Base-by-base conservation (phyloP, 352 stramenopile species). In the Phytophthora pluvialis region DNA sequence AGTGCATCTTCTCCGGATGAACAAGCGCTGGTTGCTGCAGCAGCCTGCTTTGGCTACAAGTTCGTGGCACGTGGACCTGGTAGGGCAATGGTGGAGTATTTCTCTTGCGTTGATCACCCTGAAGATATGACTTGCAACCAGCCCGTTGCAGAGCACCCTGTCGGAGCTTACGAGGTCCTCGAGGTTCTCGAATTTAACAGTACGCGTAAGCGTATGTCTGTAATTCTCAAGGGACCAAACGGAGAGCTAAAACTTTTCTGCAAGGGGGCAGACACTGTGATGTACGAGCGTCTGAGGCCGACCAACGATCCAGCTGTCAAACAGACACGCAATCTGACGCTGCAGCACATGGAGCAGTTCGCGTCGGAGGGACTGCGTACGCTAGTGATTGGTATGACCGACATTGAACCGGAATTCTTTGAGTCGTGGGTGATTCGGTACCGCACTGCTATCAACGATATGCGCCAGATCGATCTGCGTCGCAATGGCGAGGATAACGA, bases 181-280 rank as follows among this genome's bases (percentile, higher is more conserved):
- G 91, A 97, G 51, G 91, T 97, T 13, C 90, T 98, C 10, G 91
- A 97, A 38, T 99, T 98, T 67, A 97, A 98, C 75, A 97, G 88
- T 21, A 98, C 90, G 26, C 87, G 95, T 2, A 99, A 99, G 74
- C 89, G 95, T 31, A 99, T 99, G 95, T 98, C 91, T 4, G 90
- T 98, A 21, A 84, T 99, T 35, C 75, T 95, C 9, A 77, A 81
- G 38, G 72, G 60, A 3, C 84, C 79, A 0, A 50, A 74, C 5
- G 86, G 83, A 3, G 71, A 73, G 25, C 49, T 95, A 13, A 89
- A 91, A 54, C 53, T 95, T 13, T 77, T 96, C n/a, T 93, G 88
- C 57, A 96, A 95, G 45, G 91, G 91, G 25, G 89, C 91, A 1
- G 91, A 98, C 29, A 97, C 87, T 4, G 86, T 97, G 35, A 95